Conservation (phyloP, 2,329 filamentous ascomycete genomes). For the Aplosporella prunicola region DNA sequence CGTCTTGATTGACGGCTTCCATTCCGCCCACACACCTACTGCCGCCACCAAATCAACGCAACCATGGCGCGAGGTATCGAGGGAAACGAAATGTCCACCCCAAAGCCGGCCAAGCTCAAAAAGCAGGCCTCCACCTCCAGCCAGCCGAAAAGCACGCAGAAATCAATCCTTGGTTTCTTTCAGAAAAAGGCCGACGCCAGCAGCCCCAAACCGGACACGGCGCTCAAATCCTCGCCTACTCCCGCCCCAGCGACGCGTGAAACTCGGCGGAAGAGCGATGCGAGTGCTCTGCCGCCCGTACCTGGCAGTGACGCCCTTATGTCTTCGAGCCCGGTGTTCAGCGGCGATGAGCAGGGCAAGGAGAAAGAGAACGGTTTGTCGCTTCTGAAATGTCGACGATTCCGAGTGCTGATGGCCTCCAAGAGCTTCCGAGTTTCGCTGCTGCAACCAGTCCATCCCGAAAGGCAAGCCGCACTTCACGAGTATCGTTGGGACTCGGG, state of each 20-base stretch:
- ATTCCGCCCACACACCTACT: too few species aligned
- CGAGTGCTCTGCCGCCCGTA: constrained; percentile 55
- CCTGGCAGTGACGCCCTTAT: constrained; percentile 71
- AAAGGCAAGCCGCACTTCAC: constrained; percentile 50
- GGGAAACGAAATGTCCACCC: constrained; percentile 38
- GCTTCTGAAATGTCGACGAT: constrained; percentile 31
- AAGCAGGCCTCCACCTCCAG: constrained; percentile 36
- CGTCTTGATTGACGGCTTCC: too few species aligned
- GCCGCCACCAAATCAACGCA: neutral
- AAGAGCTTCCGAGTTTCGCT: constrained; percentile 34
- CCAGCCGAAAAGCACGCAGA: constrained; percentile 50
- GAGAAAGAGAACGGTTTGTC: constrained; percentile 45
- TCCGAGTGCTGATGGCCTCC: constrained; percentile 32
- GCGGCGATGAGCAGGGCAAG: constrained; percentile 40
- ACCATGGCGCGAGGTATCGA: constrained; percentile 37
- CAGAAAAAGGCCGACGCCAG: constrained; percentile 49
- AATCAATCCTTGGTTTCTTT: constrained; percentile 73
- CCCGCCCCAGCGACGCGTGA: constrained; percentile 17
- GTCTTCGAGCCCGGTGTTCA: constrained; percentile 59
- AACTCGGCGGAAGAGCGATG: constrained; percentile 22
- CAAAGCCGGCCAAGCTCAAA: constrained; percentile 36
- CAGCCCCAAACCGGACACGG: constrained; percentile 27
- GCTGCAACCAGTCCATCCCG: constrained; percentile 64
- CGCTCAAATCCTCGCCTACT: constrained; percentile 21
- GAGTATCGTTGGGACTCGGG: neutral